A percentile compares a stretch with the other conserved stretches of the same genome.
Conservation (phyloP, 2,329 filamentous ascomycete genomes). For the Neofusicoccum umdonicola region DNA sequence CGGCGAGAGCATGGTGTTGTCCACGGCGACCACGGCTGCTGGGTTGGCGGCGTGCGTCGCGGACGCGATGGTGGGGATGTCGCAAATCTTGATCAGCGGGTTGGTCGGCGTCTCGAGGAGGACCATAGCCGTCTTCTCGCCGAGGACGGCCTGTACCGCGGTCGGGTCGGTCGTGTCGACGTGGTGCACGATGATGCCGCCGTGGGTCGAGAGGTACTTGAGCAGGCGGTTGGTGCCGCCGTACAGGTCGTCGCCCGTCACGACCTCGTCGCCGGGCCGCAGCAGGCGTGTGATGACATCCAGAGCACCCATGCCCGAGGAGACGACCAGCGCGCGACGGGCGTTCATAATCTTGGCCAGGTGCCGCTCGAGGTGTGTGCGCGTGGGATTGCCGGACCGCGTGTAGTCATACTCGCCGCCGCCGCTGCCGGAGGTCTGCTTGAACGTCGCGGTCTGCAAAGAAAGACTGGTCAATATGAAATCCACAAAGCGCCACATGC, state of each 20-base stretch:
- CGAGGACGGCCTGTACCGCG: slow-evolving; percentile 66
- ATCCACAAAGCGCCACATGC: neutral
- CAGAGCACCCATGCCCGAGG: slow-evolving; percentile 94
- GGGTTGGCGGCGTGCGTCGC: slow-evolving; percentile 75
- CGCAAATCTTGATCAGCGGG: slow-evolving; percentile 96
- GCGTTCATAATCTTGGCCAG: slow-evolving; percentile 99
- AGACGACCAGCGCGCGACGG: slow-evolving; percentile 83
- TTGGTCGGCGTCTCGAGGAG: slow-evolving; percentile 96
- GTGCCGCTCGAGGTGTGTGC: slow-evolving; percentile 93
- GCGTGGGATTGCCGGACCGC: slow-evolving; percentile 92
- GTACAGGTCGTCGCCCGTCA: slow-evolving; percentile 95
- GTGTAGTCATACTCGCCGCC: slow-evolving; percentile 96
- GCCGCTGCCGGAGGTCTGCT: slow-evolving; percentile 81
- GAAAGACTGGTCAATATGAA: neutral
- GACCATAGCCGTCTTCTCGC: slow-evolving; percentile 86
- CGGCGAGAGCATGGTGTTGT: slow-evolving; percentile 98
- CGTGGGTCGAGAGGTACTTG: slow-evolving; percentile 85
- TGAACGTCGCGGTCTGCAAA: slow-evolving; percentile 83
- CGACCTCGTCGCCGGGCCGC: slow-evolving; percentile 90
- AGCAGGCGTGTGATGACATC: slow-evolving; percentile 93
- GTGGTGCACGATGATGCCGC: slow-evolving; percentile 91
- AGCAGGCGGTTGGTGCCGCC: slow-evolving; percentile 91
- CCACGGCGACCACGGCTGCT: slow-evolving; percentile 80
- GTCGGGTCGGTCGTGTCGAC: slow-evolving; percentile 86
- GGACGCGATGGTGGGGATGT: slow-evolving; percentile 76